Evolutionary conservation across 441 rosid species (phyloP).

Genomic region (Dalechampia spathulata): DNA sequence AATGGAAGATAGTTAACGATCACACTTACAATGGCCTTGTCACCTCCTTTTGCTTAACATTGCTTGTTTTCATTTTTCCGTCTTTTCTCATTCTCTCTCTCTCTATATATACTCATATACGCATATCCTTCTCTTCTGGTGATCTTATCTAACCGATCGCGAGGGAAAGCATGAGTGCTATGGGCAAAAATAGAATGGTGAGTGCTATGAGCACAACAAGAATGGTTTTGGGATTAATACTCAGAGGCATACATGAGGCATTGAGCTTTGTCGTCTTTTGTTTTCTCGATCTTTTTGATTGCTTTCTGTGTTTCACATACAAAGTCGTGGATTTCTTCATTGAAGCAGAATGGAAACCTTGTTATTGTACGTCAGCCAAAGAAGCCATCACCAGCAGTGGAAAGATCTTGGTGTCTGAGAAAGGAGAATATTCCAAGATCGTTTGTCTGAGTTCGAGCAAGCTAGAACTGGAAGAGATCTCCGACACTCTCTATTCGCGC

Average conservation of each 20-base stretch:
- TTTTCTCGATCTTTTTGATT: constrained; percentile 67
- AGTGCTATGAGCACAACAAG: constrained; percentile 26
- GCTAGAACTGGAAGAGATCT: constrained; percentile 72
- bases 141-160: too few relatives aligned
- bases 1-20: too few relatives aligned
- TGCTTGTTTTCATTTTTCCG: too few relatives aligned
- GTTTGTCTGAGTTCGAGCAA: constrained; percentile 47
- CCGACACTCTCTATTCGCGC: constrained; percentile 84
- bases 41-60: too few relatives aligned
- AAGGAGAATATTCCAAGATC: constrained; percentile 63
- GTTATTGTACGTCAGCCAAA: constrained; percentile 64
- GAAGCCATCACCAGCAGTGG: constrained; percentile 59
- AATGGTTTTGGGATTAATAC: constrained; percentile 31
- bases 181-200: constrained; percentile 14
- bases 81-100: too few relatives aligned
- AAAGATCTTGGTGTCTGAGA: constrained; percentile 71
- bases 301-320: constrained; percentile 52
- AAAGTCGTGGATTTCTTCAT: constrained; percentile 58
- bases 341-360: constrained; percentile 82
- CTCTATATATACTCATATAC: too few relatives aligned
- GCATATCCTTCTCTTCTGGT: too few relatives aligned
- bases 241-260: constrained; percentile 41
- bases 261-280: constrained; percentile 79
- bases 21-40: too few relatives aligned
- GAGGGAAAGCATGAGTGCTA: too few relatives aligned